A percentile compares a stretch with the other conserved stretches of the same genome.
Conservation (phyloP, 208 protist genomes). For the Strigomonas culicis region DNA sequence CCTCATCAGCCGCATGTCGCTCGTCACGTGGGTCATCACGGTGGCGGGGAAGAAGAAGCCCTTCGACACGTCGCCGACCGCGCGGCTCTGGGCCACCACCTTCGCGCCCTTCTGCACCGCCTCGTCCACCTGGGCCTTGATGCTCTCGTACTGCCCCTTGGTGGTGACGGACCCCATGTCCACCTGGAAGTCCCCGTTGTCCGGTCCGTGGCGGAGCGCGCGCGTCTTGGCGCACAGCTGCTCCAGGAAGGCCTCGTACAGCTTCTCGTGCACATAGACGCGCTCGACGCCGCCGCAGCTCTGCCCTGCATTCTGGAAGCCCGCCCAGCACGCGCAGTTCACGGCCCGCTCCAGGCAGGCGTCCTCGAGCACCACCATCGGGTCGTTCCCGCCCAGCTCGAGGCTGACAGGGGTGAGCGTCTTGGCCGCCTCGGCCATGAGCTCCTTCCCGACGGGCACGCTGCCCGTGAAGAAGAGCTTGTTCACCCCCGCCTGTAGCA, state of each 20-base stretch:
- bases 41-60: constrained; percentile 86
- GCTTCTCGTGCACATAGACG: constrained; percentile 59
- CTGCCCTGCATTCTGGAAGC: constrained; percentile 83
- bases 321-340: constrained; percentile 64
- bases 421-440: constrained; percentile 53
- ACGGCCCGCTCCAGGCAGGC: constrained; percentile 74
- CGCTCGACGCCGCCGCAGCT: constrained; percentile 79
- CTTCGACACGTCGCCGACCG: constrained; percentile 31
- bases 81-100: constrained; percentile 67
- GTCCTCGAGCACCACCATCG: constrained; percentile 75
- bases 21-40: constrained; percentile 68
- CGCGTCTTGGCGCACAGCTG: constrained; percentile 45
- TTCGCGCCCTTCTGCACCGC: constrained; percentile 54
- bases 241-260: constrained; percentile 59
- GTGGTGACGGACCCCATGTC: constrained; percentile 80
- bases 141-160: constrained; percentile 46
- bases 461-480: constrained; percentile 89
- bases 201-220: constrained; percentile 66
- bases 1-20: constrained; percentile 75
- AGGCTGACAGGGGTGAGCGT: constrained; percentile 73
- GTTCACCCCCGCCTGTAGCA: constrained; percentile 47
- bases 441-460: constrained; percentile 67
- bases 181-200: constrained; percentile 43
- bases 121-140: constrained; percentile 64
- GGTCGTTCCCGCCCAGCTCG: constrained; percentile 86